Conservation (phyloP, 192 early-diverging fungal genomes). For the Chytriomyces confervae region DNA sequence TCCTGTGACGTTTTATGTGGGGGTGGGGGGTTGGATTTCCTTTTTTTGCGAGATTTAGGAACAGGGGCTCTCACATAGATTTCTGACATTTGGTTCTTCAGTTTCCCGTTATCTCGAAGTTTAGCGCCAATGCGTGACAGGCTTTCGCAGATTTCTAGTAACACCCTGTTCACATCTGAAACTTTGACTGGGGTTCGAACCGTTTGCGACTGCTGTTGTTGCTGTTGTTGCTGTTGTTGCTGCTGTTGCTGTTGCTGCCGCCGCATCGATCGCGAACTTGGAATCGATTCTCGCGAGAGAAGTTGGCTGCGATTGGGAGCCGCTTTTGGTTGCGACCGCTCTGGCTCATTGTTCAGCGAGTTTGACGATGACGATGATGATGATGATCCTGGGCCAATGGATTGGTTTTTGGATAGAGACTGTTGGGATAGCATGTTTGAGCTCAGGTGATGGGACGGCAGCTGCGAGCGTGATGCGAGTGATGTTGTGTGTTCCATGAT, state of each 20-base stretch:
- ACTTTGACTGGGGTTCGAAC: conserved; percentile 17
- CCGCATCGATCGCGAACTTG: not conserved
- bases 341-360: too few relatives aligned
- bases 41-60: not conserved
- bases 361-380: too few relatives aligned
- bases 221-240: not conserved
- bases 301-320: not conserved
- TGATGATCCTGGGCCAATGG: too few relatives aligned
- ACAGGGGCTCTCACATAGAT: conserved; percentile 5
- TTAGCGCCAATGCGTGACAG: conserved; percentile 4
- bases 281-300: not conserved
- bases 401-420: too few relatives aligned
- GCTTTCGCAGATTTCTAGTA: conserved; percentile 23
- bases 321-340: not conserved
- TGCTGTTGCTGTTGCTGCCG: not conserved
- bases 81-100: not conserved
- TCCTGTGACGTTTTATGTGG: not conserved
- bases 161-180: conserved; percentile 4
- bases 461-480: too few relatives aligned
- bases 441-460: too few relatives aligned
- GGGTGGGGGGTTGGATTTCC: not conserved
- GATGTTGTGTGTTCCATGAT: too few relatives aligned
- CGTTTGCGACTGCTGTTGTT: not conserved
- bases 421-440: too few relatives aligned
- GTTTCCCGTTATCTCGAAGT: conserved; percentile 12